Base-by-base conservation (phyloP, 371 early-diverging fungal species). In the Rhizopus sp. region DNA sequence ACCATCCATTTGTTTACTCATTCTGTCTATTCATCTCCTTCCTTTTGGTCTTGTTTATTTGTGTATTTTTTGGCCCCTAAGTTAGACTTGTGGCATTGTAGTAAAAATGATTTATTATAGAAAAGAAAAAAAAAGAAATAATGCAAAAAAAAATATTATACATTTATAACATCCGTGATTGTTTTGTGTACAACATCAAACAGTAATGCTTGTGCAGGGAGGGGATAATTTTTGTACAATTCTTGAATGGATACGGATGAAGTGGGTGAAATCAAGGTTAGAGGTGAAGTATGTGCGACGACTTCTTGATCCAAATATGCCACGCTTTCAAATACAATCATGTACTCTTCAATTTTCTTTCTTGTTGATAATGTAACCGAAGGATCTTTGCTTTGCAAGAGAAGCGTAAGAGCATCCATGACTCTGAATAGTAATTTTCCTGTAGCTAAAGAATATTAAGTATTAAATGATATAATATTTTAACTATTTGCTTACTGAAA, bases 151-250 rank as follows among this genome's bases (percentile, higher is more conserved):
- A 49, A 1, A 34, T 23, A 16, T 34, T 49, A 49, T 7, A 34
- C 32, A 33, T 35, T n/a, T 7, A 6, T 16, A 33, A 49, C n/a
- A 29, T 17, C 46, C 9, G 13, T 44, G 5, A 57, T 39, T 13
- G 58, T 17, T 0, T 42, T 46, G 5, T 42, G 34, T 7, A 66
- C 45, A 2, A 60, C 12, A 50, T 66, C 66, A 57, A 40, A 61
- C 5, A 57, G 8, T 5, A 66, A 32, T 13, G 66, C 66, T 29
- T 53, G 54, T 13, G 39, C 48, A 1, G 66, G 66, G 32, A 66
- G 34, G 5, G 66, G 61, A 15, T 54, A 66, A 7, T 53, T 55
- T 39, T 59, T 44, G 29, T 66, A 66, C 5, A 61, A 34, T 33
- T 66, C 61, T 35, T 29, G 7, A 13, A 47, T 29, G n/a, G 60